Evolutionary conservation across 1,284 basidiomycete species (phyloP), one percentile per base, ranked within the genome.

Genomic region (Irpex lacteus): DNA sequence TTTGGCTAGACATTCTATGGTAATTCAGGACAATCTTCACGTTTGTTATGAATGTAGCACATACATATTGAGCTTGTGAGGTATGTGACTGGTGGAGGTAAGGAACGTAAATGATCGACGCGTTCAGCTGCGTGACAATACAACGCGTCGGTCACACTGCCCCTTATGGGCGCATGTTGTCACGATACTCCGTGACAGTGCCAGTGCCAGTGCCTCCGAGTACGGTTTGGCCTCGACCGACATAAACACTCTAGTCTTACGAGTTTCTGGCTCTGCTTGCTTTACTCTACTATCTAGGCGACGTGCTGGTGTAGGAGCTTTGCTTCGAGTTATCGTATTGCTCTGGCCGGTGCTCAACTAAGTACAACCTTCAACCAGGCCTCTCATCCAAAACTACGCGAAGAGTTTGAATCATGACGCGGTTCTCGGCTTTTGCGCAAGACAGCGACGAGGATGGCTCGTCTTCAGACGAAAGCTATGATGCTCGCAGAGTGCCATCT

Each of bases 1-100:
- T 69, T 59, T 80, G 69, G 18, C 85, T 80, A 8, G 73, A 66
- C 80, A 81, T 81, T 21, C 32, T 56, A 15, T 2, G 9, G 4
- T 56, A 26, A 26, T 26, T 52, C 19, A 7, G 11, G 4, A 21
- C 18, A 21, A 21, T 9, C 0, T 47, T n/a, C 44, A 47, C 2
- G 44, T 11, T 47, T 13, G 4, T 4, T 13, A 47, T 3, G 44
- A 2, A 13, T 47, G 8, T 18, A 21, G 21, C 13, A 52, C 50
- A 8, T 52, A 52, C 50, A 26, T 26, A 26, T 26, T 26, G 26
- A 26, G 26, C 26, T 26, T 26, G 26, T 26, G 26, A 26, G 26
- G 4, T 26, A 26, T 26, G 26, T 26, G 26, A 26, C 26, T 26
- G 26, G 26, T 26, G 26, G 26, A 3, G 26, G 26, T 26, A 4